These are phyloP conservation scores for Mrakia gelida DNA, from an alignment of 768 basidiomycete genomes.

Conservation along the genomic window DNA sequence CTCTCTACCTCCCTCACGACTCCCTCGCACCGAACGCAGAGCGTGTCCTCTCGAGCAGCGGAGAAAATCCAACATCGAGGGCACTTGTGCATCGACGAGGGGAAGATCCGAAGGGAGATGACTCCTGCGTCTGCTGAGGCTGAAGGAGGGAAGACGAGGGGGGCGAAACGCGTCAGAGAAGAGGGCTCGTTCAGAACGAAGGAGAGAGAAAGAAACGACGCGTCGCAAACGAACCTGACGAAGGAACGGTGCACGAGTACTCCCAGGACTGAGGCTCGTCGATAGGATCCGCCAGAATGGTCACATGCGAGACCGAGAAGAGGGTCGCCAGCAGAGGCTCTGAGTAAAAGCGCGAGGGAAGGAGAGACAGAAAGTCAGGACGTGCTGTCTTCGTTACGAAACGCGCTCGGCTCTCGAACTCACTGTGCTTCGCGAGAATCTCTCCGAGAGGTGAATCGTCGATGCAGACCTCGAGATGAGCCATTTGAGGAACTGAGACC, in stretches of 20 bases:
- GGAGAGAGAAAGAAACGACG: not conserved
- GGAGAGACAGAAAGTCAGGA: slow-evolving; percentile 6
- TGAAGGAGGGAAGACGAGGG: slow-evolving; percentile 51
- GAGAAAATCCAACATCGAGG: slow-evolving; percentile 87
- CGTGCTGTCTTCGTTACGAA: not conserved
- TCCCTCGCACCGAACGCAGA: slow-evolving; percentile 65
- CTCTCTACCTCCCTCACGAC: slow-evolving; percentile 25
- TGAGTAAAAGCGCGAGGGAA: slow-evolving; percentile 41
- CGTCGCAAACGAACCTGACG: not conserved
- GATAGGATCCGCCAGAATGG: slow-evolving; percentile 49
- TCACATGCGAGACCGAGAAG: slow-evolving; percentile 74
- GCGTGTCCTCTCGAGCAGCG: slow-evolving; percentile 49
- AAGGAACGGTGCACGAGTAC: slow-evolving; percentile 8
- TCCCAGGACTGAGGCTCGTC: slow-evolving; percentile 51
- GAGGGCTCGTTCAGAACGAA: slow-evolving; percentile 33
- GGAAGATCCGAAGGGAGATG: slow-evolving; percentile 40
- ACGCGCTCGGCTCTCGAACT: not conserved
- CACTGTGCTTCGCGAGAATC: slow-evolving; percentile 47
- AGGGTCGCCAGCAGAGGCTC: slow-evolving; percentile 64
- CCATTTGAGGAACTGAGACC: not conserved
- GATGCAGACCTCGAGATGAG: slow-evolving; percentile 23
- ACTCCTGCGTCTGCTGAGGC: not conserved
- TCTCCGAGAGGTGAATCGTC: slow-evolving; percentile 12
- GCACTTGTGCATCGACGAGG: slow-evolving; percentile 66
- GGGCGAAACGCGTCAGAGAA: slow-evolving; percentile 39